Base-by-base conservation (phyloP, 108 stramenopile genomes). In the Asterionellopsis glacialis region DNA sequence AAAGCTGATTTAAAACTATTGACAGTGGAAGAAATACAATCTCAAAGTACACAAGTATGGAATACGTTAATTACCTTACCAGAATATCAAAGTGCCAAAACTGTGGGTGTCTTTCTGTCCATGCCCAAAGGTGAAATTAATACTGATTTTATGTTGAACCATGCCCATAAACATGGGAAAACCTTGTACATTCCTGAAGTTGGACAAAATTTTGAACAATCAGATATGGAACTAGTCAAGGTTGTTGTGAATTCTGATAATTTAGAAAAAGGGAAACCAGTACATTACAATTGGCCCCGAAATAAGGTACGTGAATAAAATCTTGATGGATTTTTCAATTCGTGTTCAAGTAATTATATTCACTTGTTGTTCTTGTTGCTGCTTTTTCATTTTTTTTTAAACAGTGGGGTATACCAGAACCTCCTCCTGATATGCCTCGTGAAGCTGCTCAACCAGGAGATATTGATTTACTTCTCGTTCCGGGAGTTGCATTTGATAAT, bases 81-180 rank as follows among this genome's bases (percentile, higher is more conserved):
- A 9, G 63, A 72, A 39, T 93, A 93, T 65, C 65, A 82, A 75
- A 47, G 57, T 0, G 88, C 92, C 0, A 70, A 73, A 54, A 70
- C 81, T 4, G 69, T 91, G 21, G 93, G 93, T 21, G 59, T 94
- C 40, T 94, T 94, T 66, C 71, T 94, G 0, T 90, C 89, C 47
- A 94, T 94, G 93, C 93, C 90, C 14, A 44, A 41, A 16, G 79
- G 84, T 9, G 93, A 94, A 67, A 94, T 94, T 38, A 69, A 80
- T 62, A 94, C 93, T 11, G 76, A 82, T 66, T 10, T 23, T 22
- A 57, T 67, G 10, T 43, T 81, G 19, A 45, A 74, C 13, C 54
- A 79, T 57, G 81, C 82, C 10, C 64, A 83, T 19, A 23, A 74
- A 57, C 57, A 79, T 38, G 74, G 72, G 14, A 95, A 90, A 45